A percentile compares a stretch with the other conserved stretches of the same genome.
These are phyloP conservation scores for Puccinia novopanici DNA, from an alignment of 1,284 basidiomycete species.

Conservation along the genomic window DNA sequence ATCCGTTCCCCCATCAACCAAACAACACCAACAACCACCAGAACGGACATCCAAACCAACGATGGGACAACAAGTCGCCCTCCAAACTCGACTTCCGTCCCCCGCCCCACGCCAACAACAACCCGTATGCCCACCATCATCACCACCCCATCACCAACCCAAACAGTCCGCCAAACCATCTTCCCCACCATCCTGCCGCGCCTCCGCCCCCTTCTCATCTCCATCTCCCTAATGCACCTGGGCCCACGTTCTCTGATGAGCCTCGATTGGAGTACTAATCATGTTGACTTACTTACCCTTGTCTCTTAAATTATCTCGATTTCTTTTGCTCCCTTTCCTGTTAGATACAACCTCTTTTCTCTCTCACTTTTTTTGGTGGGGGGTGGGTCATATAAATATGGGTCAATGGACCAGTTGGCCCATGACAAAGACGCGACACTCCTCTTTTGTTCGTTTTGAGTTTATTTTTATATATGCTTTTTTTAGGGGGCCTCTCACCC, in stretches of 20 bases:
- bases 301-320: neutral
- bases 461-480: no score
- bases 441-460: no score
- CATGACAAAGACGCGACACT: no score
- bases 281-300: neutral
- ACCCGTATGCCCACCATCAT: neutral
- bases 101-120: neutral
- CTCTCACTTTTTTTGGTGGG: no score
- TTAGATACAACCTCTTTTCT: no score
- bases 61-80: neutral
- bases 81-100: neutral
- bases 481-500: no score
- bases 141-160: neutral
- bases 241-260: neutral
- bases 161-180: neutral
- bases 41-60: neutral
- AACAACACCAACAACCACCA: slow-evolving; percentile 2
- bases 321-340: neutral
- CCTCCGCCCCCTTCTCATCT: neutral
- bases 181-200: neutral
- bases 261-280: slow-evolving; percentile 8
- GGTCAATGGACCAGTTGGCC: no score
- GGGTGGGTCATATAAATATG: no score
- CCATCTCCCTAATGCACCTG: neutral
- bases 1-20: neutral